Conservation (phyloP, 2,329 filamentous ascomycete species). For the Penicillium fuscoglaucum region DNA sequence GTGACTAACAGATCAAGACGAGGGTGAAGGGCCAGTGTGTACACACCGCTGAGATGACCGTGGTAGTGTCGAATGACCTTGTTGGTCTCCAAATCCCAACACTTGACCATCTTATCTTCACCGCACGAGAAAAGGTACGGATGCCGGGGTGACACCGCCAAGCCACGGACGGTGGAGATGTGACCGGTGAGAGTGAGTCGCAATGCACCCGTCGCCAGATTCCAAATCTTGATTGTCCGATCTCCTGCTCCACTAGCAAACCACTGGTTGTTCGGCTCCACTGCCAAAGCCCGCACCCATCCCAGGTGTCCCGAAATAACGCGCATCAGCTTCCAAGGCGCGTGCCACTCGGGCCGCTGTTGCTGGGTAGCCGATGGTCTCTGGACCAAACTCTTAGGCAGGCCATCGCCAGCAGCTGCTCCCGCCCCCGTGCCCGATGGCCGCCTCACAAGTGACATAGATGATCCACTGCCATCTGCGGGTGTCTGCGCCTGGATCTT, state of each 20-base stretch:
- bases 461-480: constrained; percentile 50
- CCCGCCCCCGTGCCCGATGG: constrained; percentile 29
- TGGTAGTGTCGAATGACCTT: constrained; percentile 98
- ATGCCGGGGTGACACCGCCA: constrained; percentile 89
- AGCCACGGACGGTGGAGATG: constrained; percentile 86
- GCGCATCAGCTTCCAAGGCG: constrained; percentile 97
- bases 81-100: constrained; percentile 99
- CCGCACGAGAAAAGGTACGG: constrained; percentile 97
- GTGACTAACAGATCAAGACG: constrained; percentile 94
- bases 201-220: constrained; percentile 82
- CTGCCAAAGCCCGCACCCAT: constrained; percentile 85
- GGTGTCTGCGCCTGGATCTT: constrained; percentile 55
- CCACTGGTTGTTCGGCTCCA: constrained; percentile 96
- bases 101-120: constrained; percentile 99
- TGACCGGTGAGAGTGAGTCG: constrained; percentile 87
- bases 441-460: constrained; percentile 57
- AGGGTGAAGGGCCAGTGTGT: constrained; percentile 88
- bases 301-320: constrained; percentile 96
- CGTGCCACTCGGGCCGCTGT: constrained; percentile 88
- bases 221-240: constrained; percentile 98
- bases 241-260: constrained; percentile 95
- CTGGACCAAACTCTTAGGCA: constrained; percentile 62
- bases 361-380: constrained; percentile 63
- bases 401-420: constrained; percentile 42
- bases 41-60: constrained; percentile 93